Evolutionary conservation across 2,329 filamentous ascomycete species (phyloP), one percentile per base, ranked within the genome.

Genomic region (Pseudonectria foliicola): DNA sequence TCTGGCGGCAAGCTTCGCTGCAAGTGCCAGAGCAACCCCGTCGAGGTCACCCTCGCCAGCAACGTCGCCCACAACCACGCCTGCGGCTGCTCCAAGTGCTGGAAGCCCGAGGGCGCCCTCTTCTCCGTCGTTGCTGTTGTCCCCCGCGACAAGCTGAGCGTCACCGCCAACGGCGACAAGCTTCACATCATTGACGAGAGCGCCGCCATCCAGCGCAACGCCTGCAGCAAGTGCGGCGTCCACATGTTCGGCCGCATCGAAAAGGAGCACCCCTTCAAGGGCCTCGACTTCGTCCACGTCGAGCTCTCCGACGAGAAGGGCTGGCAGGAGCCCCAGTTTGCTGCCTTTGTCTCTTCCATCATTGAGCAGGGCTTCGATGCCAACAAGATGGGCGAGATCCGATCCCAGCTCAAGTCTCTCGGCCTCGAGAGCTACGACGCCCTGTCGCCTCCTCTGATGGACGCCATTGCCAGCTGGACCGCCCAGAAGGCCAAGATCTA

Each of bases 291-390:
- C 54, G 75, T 83, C 10, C 79, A 83, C 56, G 66, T 64, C 1
- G 79, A 84, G 59, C 60, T 84, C 29, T 73, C 69, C 13, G 61
- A 70, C 33, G 57, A 70, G 35, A 66, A 71, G 53, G 78, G 78
- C n/a, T 83, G 80, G 78, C 78, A 83, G 59, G 79, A 81, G 61
- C 77, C 77, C 6, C 78, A 82, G 51, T 84, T 83, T 45, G 79
- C 79, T 3, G 80, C 71, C 0, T 84, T 83, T 40, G 77, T 83
- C 26, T 76, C 71, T 25, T 78, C 71, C 37, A 75, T 82, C 39
- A 80, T 83, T 39, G 79, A 83, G 69, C 77, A 82, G 52, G 80
- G 79, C 2, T 80, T 75, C 47, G 57, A 70, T 30, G 72, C 77
- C 0, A 54, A 60, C 12, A 61, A 64, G 25, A 79, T 80, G 48